Evolutionary conservation across 208 protist genomes (phyloP).

Genomic region (Leishmania amazonensis): DNA sequence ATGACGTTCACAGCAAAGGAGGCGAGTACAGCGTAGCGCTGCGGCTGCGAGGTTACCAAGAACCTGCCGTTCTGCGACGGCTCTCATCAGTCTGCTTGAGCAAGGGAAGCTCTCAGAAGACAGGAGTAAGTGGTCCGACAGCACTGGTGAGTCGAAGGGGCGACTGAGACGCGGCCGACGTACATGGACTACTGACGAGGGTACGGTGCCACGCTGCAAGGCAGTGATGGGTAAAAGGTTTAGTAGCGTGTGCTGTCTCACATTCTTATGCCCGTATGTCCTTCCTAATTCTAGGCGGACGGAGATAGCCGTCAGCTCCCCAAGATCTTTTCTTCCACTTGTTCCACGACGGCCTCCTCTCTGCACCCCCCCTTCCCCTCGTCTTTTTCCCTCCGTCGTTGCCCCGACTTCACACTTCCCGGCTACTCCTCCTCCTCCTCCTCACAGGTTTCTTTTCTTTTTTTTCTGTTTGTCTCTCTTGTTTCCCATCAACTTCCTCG

Average conservation of each 20-base stretch:
- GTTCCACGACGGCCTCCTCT: neutral
- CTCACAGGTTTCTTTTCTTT: neutral
- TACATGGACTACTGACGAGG: neutral
- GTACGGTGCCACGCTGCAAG: neutral
- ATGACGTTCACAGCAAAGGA: neutral
- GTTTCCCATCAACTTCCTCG: neutral
- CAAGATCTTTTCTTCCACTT: neutral
- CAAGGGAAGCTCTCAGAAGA: neutral
- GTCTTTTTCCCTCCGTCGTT: neutral
- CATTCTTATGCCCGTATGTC: neutral
- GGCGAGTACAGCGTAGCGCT: neutral
- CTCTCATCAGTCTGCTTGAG: neutral
- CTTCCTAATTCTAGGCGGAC: neutral
- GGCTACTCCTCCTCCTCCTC: neutral
- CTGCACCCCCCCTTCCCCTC: conserved; percentile 12
- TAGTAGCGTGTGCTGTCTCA: neutral
- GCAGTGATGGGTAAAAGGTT: neutral
- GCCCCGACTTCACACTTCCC: neutral
- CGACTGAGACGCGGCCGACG: neutral
- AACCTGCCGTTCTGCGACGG: neutral
- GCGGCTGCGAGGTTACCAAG: neutral
- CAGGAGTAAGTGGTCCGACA: neutral
- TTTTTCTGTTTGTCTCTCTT: neutral
- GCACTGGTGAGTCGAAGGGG: neutral
- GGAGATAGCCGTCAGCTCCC: neutral